A percentile compares a stretch with the other conserved stretches of the same genome.
phyloP scores from a whole-genome alignment of 306 rosid genomes.

The Luffa acutangula region DNA sequence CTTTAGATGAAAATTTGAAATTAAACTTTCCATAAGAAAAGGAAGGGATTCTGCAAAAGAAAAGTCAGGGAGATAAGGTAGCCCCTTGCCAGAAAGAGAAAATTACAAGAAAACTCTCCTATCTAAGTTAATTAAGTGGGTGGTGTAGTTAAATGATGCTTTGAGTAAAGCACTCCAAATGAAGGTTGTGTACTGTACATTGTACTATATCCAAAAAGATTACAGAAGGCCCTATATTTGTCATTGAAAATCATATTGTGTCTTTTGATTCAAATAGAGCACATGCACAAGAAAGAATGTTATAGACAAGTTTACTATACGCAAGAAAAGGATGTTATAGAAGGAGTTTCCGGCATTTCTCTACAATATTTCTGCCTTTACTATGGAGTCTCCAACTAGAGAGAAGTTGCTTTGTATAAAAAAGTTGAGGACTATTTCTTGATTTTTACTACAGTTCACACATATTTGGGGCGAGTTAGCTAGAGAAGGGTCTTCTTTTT shows the following conservation, averaged over 20 bases:
- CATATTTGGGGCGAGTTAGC: background rate
- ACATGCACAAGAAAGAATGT: background rate
- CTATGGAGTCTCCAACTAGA: background rate
- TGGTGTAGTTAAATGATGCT: background rate
- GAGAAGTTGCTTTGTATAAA: background rate
- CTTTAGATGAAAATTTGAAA: background rate
- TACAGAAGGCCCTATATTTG: background rate
- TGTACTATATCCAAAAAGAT: background rate
- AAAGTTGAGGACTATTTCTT: background rate
- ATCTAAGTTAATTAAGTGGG: slow-evolving; percentile 1
- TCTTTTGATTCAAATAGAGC: background rate
- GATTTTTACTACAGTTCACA: background rate
- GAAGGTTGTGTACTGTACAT: background rate
- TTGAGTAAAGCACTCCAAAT: background rate
- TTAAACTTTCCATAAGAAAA: background rate
- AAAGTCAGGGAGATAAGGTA: background rate
- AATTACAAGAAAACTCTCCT: background rate
- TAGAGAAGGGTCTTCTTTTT: background rate
- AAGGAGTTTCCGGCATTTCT: background rate
- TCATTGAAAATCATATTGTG: background rate
- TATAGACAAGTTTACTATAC: no score
- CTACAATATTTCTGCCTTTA: background rate
- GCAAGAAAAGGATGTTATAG: no score
- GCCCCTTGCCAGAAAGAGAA: background rate
- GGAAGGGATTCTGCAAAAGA: background rate